Conservation (phyloP, 1,284 basidiomycete species). For the Irpex sp. region DNA sequence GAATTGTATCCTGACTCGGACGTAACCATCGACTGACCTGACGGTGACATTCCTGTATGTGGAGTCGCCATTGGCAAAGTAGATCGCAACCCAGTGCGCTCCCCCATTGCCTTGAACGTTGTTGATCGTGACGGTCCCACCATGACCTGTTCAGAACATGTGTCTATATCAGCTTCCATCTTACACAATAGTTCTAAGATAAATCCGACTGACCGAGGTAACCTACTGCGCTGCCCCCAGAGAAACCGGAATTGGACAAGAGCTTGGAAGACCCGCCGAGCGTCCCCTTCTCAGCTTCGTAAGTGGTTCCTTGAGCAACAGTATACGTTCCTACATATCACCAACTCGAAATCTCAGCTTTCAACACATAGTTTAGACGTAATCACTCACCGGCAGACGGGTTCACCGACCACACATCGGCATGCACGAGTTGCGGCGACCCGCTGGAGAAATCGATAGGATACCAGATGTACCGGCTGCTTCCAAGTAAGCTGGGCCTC, state of each 20-base stretch:
- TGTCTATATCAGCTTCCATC: neutral
- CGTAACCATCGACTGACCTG: constrained; percentile 33
- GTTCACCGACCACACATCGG: constrained; percentile 58
- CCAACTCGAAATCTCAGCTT: neutral
- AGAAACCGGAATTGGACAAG: constrained; percentile 43
- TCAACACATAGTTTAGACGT: neutral
- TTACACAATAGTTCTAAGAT: neutral
- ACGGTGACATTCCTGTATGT: constrained; percentile 57
- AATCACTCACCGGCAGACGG: constrained; percentile 35
- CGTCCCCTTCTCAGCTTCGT: constrained; percentile 54
- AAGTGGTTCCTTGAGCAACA: constrained; percentile 47
- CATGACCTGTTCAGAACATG: constrained; percentile 37
- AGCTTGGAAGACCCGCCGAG: constrained; percentile 46
- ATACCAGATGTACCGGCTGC: constrained; percentile 60
- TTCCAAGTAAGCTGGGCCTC: constrained; percentile 52
- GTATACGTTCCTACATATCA: constrained; percentile 40
- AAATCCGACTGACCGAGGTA: constrained; percentile 40
- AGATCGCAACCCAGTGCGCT: constrained; percentile 55
- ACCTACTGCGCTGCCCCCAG: constrained; percentile 50
- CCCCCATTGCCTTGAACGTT: constrained; percentile 46
- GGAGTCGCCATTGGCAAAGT: constrained; percentile 57
- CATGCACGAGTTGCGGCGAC: constrained; percentile 46
- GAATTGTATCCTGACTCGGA: no score
- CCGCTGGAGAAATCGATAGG: constrained; percentile 54
- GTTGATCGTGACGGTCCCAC: constrained; percentile 54